Base-by-base conservation (phyloP, 345 rosid genomes). In the Rubroshorea leprosula region DNA sequence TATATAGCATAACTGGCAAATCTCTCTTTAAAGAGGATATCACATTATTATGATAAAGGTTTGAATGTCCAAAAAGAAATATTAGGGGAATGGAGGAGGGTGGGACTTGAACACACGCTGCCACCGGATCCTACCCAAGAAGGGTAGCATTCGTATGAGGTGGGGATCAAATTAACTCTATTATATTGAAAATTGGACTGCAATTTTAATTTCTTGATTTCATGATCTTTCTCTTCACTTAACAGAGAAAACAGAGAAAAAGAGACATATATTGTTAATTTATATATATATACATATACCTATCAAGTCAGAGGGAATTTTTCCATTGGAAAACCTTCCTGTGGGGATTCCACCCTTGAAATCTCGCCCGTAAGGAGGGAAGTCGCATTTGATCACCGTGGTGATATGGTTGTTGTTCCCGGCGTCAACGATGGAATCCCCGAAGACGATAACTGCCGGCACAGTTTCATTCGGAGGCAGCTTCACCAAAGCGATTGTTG, bases 361-460 rank as follows among this genome's bases (percentile, higher is more conserved):
- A 69, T 83, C 79, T 38, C 49, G 45, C 0, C 97, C 97, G 4
- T 85, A 90, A 0, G 97, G 97, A 55, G 66, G 69, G 62, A 87
- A 90, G 67, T 90, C 55, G 68, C 83, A 75, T 71, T 74, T 85
- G 23, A 75, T 6, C 5, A 74, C 7, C 3, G 93, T 81, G 21
- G 10, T 5, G 15, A 87, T 35, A 21, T 75, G 21, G 67, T 90
- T 86, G 72, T 90, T 90, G 65, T 83, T 90, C 24, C 97, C 96
- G 0, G 97, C 62, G 60, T 85, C 97, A 0, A 83, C 83, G 2
- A 90, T 87, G 16, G 97, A 90, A 56, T 87, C 97, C 15, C 97
- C 97, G 14, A 90, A 90, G 48, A 72, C 89, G 25, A 87, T 44
- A 1, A 90, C 7, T 4, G 89, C 96, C 4, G 90, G 85, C 27